Base-by-base conservation (phyloP, 2,329 filamentous ascomycete genomes). In the Stachybotrys chartarum region DNA sequence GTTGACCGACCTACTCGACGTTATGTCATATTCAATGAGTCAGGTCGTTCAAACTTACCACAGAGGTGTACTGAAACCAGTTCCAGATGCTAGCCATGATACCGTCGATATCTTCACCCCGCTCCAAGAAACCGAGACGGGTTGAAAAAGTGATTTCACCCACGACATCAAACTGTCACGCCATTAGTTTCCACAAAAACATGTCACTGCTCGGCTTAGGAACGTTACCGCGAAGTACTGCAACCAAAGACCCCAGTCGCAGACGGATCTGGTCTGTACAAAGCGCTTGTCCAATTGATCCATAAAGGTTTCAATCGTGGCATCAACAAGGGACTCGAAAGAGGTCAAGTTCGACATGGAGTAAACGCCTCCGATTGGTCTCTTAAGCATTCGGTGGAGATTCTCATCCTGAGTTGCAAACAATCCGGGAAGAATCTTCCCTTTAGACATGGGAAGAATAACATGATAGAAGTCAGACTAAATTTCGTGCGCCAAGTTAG, bases 61-160 rank as follows among this genome's bases (percentile, higher is more conserved):
- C 11, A 6, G 60, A 55, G 3, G 59, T 57, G 46, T 70, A 69
- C 3, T 42, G 14, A 17, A 66, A 48, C 62, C 12, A 69, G 55
- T 12, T 56, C 58, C 1, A 63, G 57, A 63, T 61, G 5, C 58
- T 59, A 2, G 58, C 55, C 1, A 80, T 77, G 0, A 78, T 64
- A 0, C 70, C 71, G 7, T 70, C 69, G 1, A 77, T 70, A 51
- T 81, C 79, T 3, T 73, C 64, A 0, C 76, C 78, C 7, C 60
- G 54, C 30, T 79, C 74, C 0, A 81, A 64, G 54, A 80, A 78
- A 0, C 77, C 78, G 59, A 73, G 70, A 0, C 64, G 60, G 3
- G 62, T 64, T 12, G 64, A 71, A 45, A 66, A 68, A 0, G 76
- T 79, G 17, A 82, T 77, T 44, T 76, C 70, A 0, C 77, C 78